A percentile compares a stretch with the other conserved stretches of the same genome.
Evolutionary conservation across 768 basidiomycete species (phyloP).

Genomic region (Panus rudis): DNA sequence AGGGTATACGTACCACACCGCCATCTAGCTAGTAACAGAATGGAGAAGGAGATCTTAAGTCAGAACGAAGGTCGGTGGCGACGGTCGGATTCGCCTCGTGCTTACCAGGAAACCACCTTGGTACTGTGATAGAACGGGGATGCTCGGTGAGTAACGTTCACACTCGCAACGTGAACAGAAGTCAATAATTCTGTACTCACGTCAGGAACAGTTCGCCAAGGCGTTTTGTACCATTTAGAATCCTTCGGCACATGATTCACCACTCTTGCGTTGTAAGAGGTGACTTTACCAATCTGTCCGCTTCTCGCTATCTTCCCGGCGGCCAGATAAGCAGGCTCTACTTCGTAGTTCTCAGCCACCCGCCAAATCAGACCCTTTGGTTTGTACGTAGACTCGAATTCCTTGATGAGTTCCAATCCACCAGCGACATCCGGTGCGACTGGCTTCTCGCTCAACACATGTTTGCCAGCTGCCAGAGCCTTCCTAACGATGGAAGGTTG

Average conservation of each 20-base stretch:
- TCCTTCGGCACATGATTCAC: conserved; percentile 51
- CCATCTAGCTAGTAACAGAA: conserved; percentile 54
- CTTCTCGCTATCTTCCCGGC: conserved; percentile 42
- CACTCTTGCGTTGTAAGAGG: conserved; percentile 53
- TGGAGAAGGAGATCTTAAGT: conserved; percentile 2
- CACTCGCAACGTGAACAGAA: background rate
- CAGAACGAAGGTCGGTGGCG: background rate
- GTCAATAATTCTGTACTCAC: too few relatives aligned
- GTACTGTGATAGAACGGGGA: conserved; percentile 35
- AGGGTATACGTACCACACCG: conserved; percentile 55
- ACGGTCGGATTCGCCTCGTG: too few relatives aligned
- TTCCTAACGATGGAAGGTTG: conserved; percentile 65
- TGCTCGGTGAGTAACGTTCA: conserved; percentile 5
- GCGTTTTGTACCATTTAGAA: conserved; percentile 73
- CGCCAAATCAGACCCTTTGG: conserved; percentile 70
- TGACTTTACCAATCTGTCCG: conserved; percentile 67
- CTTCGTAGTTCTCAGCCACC: conserved; percentile 73
- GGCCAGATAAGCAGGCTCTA: conserved; percentile 49
- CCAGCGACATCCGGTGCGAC: conserved; percentile 62
- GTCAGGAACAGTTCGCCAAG: conserved; percentile 79
- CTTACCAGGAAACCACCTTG: conserved; percentile 75
- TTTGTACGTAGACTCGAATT: conserved; percentile 59
- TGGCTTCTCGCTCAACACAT: conserved; percentile 87
- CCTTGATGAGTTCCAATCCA: conserved; percentile 57
- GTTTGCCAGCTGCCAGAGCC: conserved; percentile 70